Conservation (phyloP, 2,329 filamentous ascomycete genomes). For the Arthrobotrys entomopaga region DNA sequence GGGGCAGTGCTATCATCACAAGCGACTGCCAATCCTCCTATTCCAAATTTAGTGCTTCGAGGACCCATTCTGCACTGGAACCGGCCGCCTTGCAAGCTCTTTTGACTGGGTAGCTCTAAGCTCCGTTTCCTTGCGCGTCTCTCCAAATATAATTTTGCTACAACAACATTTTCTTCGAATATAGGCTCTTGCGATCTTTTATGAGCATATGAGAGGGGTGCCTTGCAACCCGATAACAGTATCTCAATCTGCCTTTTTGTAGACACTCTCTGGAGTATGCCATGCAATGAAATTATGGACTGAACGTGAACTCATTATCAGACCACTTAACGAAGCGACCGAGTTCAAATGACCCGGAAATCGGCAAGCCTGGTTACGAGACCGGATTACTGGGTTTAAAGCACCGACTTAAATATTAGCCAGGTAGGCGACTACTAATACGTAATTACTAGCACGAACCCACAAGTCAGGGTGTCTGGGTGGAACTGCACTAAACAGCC, state of each 20-base stretch:
- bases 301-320: conserved; percentile 7
- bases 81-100: conserved; percentile 2
- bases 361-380: not conserved
- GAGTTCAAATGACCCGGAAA: not conserved
- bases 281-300: too few relatives aligned
- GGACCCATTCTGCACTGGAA: conserved; percentile 12
- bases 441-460: too few relatives aligned
- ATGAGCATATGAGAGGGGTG: too few relatives aligned
- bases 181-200: too few relatives aligned
- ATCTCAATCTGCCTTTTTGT: too few relatives aligned
- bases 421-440: too few relatives aligned
- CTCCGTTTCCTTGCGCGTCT: conserved; percentile 2
- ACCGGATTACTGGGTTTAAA: not conserved
- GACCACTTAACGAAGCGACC: not conserved
- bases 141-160: not conserved
- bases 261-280: too few relatives aligned
- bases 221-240: too few relatives aligned
- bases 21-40: conserved; percentile 4
- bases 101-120: not conserved
- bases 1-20: conserved; percentile 39
- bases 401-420: too few relatives aligned
- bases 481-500: too few relatives aligned
- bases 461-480: too few relatives aligned
- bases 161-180: too few relatives aligned
- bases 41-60: conserved; percentile 53